Evolutionary conservation across 2,329 filamentous ascomycete genomes (phyloP).

Genomic region (Juglanconis sp.): DNA sequence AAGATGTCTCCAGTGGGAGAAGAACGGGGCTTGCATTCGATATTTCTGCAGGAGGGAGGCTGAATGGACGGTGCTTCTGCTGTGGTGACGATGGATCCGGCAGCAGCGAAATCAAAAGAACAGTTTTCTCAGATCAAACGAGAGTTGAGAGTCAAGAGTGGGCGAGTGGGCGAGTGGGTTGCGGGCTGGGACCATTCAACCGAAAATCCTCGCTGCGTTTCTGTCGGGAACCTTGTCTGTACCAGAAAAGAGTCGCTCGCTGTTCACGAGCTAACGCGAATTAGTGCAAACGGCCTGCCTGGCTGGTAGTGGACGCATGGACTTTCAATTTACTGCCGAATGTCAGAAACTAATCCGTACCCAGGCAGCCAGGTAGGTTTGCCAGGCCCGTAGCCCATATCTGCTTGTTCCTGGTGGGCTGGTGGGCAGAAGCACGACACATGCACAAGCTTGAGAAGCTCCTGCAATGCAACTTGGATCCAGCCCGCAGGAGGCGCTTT

Average conservation of each 20-base stretch:
- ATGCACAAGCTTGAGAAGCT: background rate
- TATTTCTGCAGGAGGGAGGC: too few relatives aligned
- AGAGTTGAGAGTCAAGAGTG: background rate
- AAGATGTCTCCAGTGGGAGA: too few relatives aligned
- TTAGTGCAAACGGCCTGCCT: slow-evolving; percentile 8
- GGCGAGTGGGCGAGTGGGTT: background rate
- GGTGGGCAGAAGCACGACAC: background rate
- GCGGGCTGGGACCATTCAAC: background rate
- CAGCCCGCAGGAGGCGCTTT: background rate
- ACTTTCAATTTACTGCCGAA: background rate
- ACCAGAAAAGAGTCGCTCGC: slow-evolving; percentile 1
- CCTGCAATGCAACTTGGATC: background rate
- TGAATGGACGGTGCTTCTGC: background rate
- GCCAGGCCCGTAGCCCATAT: too few relatives aligned
- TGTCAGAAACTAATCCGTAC: background rate
- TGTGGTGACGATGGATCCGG: background rate
- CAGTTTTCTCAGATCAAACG: background rate
- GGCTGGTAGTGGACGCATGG: slow-evolving; percentile 14
- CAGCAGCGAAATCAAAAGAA: background rate
- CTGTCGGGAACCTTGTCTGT: background rate
- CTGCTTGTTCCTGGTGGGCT: background rate
- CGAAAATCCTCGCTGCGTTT: background rate
- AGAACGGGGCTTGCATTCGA: too few relatives aligned
- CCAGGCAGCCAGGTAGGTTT: background rate
- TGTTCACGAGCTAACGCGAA: slow-evolving; percentile 15